phyloP scores from a whole-genome alignment of 2,329 filamentous ascomycete species.

The Knufia petricola region DNA sequence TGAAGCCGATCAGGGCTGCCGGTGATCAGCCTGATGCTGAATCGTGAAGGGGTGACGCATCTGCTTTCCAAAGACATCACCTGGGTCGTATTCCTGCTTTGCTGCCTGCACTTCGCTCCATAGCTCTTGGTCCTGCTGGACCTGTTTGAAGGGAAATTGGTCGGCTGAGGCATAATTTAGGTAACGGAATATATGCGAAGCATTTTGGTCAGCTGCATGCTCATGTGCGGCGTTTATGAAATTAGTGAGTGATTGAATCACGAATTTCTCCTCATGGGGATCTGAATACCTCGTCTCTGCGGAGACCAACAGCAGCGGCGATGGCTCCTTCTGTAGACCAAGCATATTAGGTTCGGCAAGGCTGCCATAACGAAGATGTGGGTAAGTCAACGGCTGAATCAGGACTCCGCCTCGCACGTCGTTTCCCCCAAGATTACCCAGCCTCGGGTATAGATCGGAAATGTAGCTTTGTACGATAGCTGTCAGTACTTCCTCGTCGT shows the following conservation, averaged over 20 bases:
- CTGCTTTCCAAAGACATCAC: not conserved
- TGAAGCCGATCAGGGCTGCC: too few species aligned
- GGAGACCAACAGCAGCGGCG: not conserved
- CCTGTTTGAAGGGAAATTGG: conserved; percentile 20
- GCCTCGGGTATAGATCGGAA: not conserved
- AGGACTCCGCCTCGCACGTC: not conserved
- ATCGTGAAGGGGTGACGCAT: conserved; percentile 1
- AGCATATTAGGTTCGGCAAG: not conserved
- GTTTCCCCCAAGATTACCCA: not conserved
- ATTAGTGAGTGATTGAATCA: not conserved
- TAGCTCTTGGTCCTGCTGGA: not conserved
- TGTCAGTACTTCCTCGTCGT: not conserved
- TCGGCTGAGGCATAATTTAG: conserved; percentile 32
- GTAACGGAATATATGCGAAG: conserved; percentile 27
- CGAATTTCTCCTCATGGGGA: not conserved
- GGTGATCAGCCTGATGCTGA: not conserved
- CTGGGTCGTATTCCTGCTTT: not conserved
- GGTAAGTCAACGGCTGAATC: not conserved
- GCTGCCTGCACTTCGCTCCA: not conserved
- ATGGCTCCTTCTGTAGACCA: not conserved
- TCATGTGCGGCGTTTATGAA: not conserved
- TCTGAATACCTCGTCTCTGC: not conserved
- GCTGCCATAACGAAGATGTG: not conserved
- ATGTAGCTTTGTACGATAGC: not conserved
- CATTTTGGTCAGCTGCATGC: not conserved